Evolutionary conservation across 1,284 basidiomycete genomes (phyloP).

Genomic region (Anthracocystis walkeri): DNA sequence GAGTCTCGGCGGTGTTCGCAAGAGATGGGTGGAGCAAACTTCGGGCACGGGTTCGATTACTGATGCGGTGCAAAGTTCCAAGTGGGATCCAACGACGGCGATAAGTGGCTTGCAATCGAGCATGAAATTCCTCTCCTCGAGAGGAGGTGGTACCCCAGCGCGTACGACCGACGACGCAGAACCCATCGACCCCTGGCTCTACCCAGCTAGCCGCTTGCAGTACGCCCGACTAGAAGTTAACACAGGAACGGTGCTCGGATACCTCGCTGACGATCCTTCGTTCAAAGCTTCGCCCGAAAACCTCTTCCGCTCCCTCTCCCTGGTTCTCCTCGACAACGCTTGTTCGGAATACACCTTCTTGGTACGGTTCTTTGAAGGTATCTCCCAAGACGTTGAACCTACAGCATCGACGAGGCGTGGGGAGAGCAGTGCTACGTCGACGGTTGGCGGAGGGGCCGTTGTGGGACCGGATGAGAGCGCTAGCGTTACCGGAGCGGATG

Average conservation of each 20-base stretch:
- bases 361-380: constrained; percentile 62
- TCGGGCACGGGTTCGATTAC: constrained; percentile 8
- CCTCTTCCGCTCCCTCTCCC: constrained; percentile 60
- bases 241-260: constrained; percentile 58
- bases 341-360: constrained; percentile 67
- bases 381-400: not conserved
- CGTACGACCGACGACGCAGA: not conserved
- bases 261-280: constrained; percentile 59
- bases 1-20: constrained; percentile 64
- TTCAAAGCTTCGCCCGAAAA: constrained; percentile 59
- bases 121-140: constrained; percentile 12
- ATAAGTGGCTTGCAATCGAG: constrained; percentile 6
- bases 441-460: not conserved
- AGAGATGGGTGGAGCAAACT: constrained; percentile 50
- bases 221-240: constrained; percentile 49
- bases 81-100: not conserved
- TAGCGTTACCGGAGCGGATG: constrained; percentile 15
- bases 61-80: not conserved
- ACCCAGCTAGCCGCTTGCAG: constrained; percentile 39
- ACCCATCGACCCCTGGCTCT: constrained; percentile 29
- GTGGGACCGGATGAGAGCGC: constrained; percentile 21
- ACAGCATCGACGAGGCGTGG: not conserved
- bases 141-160: constrained; percentile 5
- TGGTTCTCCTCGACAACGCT: constrained; percentile 65
- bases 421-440: constrained; percentile 2